Conservation (phyloP, 306 rosid species). For the Ormosia emarginata region DNA sequence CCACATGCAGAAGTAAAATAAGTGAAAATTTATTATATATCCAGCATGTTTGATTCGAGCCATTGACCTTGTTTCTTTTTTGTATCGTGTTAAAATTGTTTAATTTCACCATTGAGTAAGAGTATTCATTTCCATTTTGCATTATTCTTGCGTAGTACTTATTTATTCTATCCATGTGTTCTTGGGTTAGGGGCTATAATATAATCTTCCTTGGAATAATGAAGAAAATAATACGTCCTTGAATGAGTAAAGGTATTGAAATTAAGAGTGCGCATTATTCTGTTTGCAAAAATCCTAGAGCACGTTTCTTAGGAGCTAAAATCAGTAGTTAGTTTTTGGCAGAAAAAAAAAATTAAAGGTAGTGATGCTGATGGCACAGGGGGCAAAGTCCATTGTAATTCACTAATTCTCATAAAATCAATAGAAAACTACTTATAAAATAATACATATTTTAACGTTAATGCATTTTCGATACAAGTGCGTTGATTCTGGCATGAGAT, state of each 20-base stretch:
- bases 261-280: not conserved
- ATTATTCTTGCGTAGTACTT: not conserved
- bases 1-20: constrained; percentile 29
- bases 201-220: not conserved
- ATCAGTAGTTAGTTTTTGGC: not conserved
- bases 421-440: not conserved
- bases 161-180: not conserved
- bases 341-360: not conserved
- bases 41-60: constrained; percentile 32
- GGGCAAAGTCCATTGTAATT: not conserved
- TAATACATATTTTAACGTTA: not conserved
- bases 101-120: not conserved
- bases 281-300: not conserved
- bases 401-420: not conserved
- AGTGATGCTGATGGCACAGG: not conserved
- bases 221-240: not conserved
- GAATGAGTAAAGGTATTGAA: not conserved
- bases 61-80: constrained; percentile 42
- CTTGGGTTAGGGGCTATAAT: not conserved
- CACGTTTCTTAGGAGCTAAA: not conserved
- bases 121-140: constrained; percentile 14
- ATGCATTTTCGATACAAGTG: not conserved
- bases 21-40: constrained; percentile 18
- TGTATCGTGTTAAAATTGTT: constrained; percentile 1
- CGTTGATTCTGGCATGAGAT: too few species aligned